These are phyloP conservation scores for Nemania serpens DNA, from an alignment of 2,329 filamentous ascomycete genomes.

Conservation along the genomic window DNA sequence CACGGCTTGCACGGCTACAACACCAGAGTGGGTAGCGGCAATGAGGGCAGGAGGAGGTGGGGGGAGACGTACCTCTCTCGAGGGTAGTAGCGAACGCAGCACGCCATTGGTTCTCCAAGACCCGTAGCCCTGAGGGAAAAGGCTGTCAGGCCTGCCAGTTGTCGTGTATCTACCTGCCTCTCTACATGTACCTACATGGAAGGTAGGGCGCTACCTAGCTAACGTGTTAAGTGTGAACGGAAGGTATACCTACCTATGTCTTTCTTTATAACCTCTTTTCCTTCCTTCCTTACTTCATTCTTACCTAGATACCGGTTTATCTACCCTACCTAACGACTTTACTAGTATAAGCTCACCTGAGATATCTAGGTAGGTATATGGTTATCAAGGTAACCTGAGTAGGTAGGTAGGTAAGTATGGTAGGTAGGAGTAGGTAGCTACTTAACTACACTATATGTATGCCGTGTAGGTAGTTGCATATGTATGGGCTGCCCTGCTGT, in stretches of 20 bases:
- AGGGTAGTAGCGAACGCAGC: background rate
- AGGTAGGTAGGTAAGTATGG: background rate
- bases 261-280: no score
- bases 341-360: no score
- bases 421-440: background rate
- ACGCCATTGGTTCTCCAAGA: conserved; percentile 14
- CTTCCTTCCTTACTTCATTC: no score
- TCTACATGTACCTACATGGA: no score
- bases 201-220: no score
- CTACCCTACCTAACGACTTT: no score
- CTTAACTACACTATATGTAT: background rate
- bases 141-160: conserved; percentile 15
- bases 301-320: no score
- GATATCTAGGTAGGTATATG: no score
- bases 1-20: conserved; percentile 24
- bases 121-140: conserved; percentile 2
- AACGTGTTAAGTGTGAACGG: no score
- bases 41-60: conserved; percentile 1
- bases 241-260: no score
- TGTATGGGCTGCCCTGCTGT: conserved; percentile 7
- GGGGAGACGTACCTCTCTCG: background rate
- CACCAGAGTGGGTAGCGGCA: conserved; percentile 14
- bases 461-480: background rate
- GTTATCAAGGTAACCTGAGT: no score
- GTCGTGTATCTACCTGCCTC: no score